Conservation (phyloP, 2,329 filamentous ascomycete species). For the Alternaria sp. region DNA sequence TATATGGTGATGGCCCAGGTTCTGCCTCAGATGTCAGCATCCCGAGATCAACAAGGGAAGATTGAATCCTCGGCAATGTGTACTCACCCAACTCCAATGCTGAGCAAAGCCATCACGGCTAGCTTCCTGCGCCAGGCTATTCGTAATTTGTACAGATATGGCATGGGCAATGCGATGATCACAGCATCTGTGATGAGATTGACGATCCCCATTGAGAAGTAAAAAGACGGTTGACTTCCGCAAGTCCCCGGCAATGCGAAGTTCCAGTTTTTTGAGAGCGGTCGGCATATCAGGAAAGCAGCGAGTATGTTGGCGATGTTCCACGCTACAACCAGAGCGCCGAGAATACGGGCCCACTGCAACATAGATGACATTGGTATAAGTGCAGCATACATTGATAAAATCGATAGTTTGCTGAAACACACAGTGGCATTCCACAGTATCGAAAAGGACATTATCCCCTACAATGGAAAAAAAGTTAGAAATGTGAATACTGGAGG, state of each 20-base stretch:
- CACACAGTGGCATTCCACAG: no score
- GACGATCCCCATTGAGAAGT: slow-evolving; percentile 23
- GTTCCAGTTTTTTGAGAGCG: background rate
- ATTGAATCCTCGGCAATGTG: background rate
- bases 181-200: slow-evolving; percentile 31
- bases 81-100: slow-evolving; percentile 32
- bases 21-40: slow-evolving; percentile 3
- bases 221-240: slow-evolving; percentile 28
- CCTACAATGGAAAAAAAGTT: no score
- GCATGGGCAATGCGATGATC: slow-evolving; percentile 30
- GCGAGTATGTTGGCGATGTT: no score
- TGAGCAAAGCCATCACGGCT: slow-evolving; percentile 24
- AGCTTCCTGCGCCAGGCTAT: slow-evolving; percentile 26
- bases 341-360: no score
- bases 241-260: slow-evolving; percentile 23
- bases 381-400: no score
- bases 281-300: no score
- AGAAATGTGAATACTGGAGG: no score
- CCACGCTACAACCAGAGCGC: no score
- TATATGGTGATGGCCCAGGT: slow-evolving; percentile 41
- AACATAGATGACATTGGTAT: no score
- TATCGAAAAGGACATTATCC: no score
- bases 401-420: no score
- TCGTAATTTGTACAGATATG: slow-evolving; percentile 26
- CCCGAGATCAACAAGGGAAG: no score